phyloP scores from a whole-genome alignment of 306 rosid species.

The Vachellia pachyceras region DNA sequence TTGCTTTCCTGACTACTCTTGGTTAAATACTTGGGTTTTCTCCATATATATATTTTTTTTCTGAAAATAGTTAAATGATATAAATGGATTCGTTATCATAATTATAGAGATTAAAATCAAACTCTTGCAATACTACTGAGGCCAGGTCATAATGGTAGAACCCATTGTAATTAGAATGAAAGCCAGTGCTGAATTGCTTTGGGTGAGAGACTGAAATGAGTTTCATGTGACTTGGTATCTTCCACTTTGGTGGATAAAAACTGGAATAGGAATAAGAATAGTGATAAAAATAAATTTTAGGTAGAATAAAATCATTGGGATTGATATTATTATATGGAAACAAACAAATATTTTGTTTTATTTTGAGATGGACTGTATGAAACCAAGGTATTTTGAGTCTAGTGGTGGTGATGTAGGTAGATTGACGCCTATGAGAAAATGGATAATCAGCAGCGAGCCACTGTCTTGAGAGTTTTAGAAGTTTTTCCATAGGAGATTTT shows the following conservation, averaged over 20 bases:
- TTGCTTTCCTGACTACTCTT: too few species aligned
- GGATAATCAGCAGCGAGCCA: background rate
- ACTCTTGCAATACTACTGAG: background rate
- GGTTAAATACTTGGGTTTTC: too few species aligned
- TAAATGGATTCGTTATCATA: too few species aligned
- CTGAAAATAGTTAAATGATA: background rate
- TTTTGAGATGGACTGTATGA: background rate
- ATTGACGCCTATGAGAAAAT: too few species aligned
- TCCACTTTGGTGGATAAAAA: too few species aligned
- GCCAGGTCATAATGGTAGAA: background rate
- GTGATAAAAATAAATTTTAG: too few species aligned
- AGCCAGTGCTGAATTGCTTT: background rate
- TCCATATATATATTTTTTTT: too few species aligned
- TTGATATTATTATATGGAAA: background rate
- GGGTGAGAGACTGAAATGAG: background rate
- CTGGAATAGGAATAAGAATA: too few species aligned
- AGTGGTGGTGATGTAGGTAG: background rate
- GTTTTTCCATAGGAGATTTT: background rate
- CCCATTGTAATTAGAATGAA: background rate
- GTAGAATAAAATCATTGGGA: background rate
- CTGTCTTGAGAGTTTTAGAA: background rate
- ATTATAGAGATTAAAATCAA: too few species aligned
- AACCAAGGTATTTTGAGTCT: background rate
- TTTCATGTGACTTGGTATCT: background rate
- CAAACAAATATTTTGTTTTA: background rate